These are phyloP conservation scores for Amaranthus hypochondriacus DNA, from an alignment of 148 eudicot genomes.

Conservation along the genomic window DNA sequence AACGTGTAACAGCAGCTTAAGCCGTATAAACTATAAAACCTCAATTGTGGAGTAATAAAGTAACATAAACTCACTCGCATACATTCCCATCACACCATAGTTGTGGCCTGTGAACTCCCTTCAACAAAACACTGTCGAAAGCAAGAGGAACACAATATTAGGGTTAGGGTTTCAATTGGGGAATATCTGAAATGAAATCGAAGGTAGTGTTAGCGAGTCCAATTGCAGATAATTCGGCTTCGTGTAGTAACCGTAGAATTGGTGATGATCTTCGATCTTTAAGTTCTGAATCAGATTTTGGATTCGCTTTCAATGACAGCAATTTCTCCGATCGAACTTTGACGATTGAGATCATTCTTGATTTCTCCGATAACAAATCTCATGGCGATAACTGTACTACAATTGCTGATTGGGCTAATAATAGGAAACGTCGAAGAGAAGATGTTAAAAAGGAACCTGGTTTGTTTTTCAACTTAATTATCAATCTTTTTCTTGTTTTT, in stretches of 20 bases:
- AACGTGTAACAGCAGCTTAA: too few species aligned
- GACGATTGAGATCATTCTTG: constrained; percentile 57
- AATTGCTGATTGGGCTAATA: constrained; percentile 51
- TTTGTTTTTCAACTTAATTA: background rate
- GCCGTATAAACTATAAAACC: too few species aligned
- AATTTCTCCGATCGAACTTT: constrained; percentile 76
- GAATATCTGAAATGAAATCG: background rate
- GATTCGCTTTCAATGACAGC: constrained; percentile 64
- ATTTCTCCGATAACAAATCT: constrained; percentile 27
- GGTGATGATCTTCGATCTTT: constrained; percentile 11
- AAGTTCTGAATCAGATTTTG: constrained; percentile 33
- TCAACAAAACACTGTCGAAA: background rate
- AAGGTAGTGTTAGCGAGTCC: constrained; percentile 16
- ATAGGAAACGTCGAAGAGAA: constrained; percentile 69
- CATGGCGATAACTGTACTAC: constrained; percentile 30
- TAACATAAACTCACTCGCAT: too few species aligned
- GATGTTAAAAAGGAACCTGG: constrained; percentile 33
- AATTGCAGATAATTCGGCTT: constrained; percentile 8
- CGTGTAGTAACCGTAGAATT: background rate
- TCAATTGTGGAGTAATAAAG: too few species aligned
- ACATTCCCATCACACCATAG: too few species aligned
- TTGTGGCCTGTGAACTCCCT: too few species aligned
- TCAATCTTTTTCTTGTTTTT: background rate
- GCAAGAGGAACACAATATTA: background rate
- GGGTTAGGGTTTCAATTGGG: constrained; percentile 20